Conservation (phyloP, 371 early-diverging fungal genomes). For the Basidiobolus meristosporus region DNA sequence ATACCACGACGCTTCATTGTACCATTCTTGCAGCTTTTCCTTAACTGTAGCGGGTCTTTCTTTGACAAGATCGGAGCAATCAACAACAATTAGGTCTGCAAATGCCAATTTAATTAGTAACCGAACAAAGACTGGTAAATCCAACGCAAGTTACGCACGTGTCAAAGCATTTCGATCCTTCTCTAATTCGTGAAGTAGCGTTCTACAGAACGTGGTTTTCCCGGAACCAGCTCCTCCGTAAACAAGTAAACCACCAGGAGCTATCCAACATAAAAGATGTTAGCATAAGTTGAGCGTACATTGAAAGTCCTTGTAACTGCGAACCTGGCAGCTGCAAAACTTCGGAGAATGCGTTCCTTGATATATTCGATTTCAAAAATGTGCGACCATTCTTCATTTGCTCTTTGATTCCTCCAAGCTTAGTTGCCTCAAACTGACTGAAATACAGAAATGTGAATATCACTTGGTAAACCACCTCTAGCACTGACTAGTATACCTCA, state of each 20-base stretch:
- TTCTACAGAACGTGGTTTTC: conserved; percentile 47
- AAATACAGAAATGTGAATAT: no score
- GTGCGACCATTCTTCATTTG: not conserved
- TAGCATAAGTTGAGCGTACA: not conserved
- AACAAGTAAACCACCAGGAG: conserved; percentile 50
- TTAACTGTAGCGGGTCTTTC: conserved; percentile 38
- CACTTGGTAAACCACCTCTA: no score
- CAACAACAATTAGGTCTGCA: conserved; percentile 12
- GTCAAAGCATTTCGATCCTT: conserved; percentile 20
- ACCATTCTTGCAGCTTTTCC: conserved; percentile 29
- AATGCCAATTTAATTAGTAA: not conserved
- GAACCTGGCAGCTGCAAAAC: not conserved
- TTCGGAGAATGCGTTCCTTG: no score
- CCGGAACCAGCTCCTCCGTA: conserved; percentile 77
- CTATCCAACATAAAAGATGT: conserved; percentile 7
- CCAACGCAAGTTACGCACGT: conserved; percentile 16
- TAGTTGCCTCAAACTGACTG: not conserved
- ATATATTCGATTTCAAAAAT: not conserved
- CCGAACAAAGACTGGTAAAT: not conserved
- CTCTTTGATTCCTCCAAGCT: not conserved
- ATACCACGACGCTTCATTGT: conserved; percentile 52
- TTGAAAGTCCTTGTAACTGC: not conserved
- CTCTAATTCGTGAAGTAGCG: conserved; percentile 17
- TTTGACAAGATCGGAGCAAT: conserved; percentile 40
- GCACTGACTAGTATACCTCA: no score